Conservation (phyloP, 1,139 yeast species). For the Zygosaccharomyces pseudobailii region DNA sequence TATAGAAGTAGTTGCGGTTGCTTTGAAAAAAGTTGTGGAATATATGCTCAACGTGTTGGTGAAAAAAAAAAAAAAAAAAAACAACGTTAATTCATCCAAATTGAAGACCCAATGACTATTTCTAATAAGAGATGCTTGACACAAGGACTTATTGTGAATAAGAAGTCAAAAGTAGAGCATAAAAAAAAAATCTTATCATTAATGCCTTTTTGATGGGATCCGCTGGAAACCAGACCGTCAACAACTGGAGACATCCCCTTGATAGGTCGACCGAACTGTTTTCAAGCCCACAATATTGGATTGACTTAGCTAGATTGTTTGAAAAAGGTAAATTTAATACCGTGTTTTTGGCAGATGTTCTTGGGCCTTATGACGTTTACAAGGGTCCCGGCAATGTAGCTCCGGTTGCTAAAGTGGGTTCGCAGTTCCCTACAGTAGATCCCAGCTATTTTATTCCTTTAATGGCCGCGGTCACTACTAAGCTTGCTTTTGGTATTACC, state of each 20-base stretch:
- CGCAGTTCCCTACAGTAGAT: conserved; percentile 43
- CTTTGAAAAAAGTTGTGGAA: not conserved
- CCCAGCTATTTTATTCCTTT: conserved; percentile 42
- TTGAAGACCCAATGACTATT: conserved; percentile 4
- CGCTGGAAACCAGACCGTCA: conserved; percentile 21
- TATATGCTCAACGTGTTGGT: no score
- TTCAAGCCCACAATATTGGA: conserved; percentile 44
- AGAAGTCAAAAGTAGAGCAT: conserved; percentile 6
- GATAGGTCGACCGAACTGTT: conserved; percentile 36
- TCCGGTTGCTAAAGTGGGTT: conserved; percentile 41
- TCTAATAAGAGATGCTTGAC: not conserved
- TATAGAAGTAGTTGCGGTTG: no score
- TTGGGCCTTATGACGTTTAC: conserved; percentile 45
- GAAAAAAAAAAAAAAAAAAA: no score
- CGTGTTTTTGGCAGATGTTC: conserved; percentile 45
- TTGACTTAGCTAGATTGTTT: conserved; percentile 40
- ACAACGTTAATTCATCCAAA: not conserved
- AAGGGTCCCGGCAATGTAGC: conserved; percentile 40
- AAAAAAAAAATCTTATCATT: conserved; percentile 14
- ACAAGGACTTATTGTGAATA: not conserved
- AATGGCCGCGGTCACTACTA: conserved; percentile 42
- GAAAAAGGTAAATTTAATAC: conserved; percentile 46
- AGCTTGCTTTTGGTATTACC: conserved; percentile 41
- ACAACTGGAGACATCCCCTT: conserved; percentile 42
- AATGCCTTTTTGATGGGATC: conserved; percentile 21